Evolutionary conservation across 805 yeast genomes (phyloP).

Genomic region (Maudiozyma saulgeensis): DNA sequence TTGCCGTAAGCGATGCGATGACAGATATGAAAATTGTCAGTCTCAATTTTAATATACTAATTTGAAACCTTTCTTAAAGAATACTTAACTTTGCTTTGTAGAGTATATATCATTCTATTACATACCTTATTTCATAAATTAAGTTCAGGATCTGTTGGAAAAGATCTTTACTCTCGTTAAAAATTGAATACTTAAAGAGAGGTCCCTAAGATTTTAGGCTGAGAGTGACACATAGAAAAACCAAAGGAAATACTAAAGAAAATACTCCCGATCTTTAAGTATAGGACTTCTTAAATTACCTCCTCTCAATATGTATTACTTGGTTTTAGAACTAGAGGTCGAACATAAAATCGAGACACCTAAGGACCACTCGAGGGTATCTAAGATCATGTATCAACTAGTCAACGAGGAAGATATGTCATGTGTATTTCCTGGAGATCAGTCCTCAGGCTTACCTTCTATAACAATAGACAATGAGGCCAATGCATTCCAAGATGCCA

Average conservation of each 20-base stretch:
- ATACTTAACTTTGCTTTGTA: too few relatives aligned
- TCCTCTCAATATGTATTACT: slow-evolving; percentile 6
- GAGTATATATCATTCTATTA: too few relatives aligned
- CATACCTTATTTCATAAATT: too few relatives aligned
- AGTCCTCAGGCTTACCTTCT: slow-evolving; percentile 37
- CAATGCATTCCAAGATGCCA: slow-evolving; percentile 55
- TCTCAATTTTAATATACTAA: too few relatives aligned
- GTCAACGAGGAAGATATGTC: slow-evolving; percentile 45
- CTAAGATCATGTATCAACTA: slow-evolving; percentile 59
- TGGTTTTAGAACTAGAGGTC: slow-evolving; percentile 7
- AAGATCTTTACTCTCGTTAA: too few relatives aligned
- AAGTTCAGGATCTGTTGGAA: too few relatives aligned
- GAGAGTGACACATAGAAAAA: not conserved
- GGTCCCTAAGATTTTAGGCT: not conserved
- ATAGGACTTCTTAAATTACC: too few relatives aligned
- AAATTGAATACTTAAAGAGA: too few relatives aligned
- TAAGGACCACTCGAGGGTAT: slow-evolving; percentile 59
- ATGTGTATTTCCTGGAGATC: slow-evolving; percentile 25
- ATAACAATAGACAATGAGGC: slow-evolving; percentile 52
- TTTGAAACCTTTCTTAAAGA: too few relatives aligned
- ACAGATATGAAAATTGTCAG: too few relatives aligned
- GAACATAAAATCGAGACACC: slow-evolving; percentile 13
- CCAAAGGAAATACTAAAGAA: not conserved
- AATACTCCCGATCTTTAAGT: too few relatives aligned
- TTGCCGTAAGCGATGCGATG: not conserved